A percentile compares a stretch with the other conserved stretches of the same genome.
These are phyloP conservation scores for Pichia cephalocereana DNA, from an alignment of 805 yeast genomes.

Conservation along the genomic window DNA sequence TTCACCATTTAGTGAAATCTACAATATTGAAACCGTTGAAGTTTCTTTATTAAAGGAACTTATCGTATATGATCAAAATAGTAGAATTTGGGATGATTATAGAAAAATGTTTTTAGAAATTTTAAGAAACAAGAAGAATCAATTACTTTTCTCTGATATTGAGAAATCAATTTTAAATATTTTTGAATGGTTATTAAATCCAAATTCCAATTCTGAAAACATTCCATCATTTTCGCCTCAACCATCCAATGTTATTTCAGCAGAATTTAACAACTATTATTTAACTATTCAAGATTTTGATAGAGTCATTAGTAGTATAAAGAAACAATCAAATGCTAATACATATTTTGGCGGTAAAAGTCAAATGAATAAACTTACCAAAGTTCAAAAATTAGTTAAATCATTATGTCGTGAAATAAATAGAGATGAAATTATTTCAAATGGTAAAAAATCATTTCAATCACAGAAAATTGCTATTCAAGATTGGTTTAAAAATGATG, in stretches of 20 bases:
- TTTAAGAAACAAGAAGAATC: not conserved
- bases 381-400: not conserved
- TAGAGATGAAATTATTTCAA: not conserved
- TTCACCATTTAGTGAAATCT: conserved; percentile 1
- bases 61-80: conserved; percentile 26
- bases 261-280: conserved; percentile 17
- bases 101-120: conserved; percentile 10
- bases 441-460: not conserved
- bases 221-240: conserved; percentile 6
- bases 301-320: conserved; percentile 12
- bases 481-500: conserved; percentile 15
- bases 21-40: conserved; percentile 25
- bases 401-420: not conserved
- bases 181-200: conserved; percentile 8
- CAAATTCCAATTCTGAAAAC: not conserved
- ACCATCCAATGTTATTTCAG: conserved; percentile 12
- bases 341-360: conserved; percentile 3
- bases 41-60: conserved; percentile 32
- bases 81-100: conserved; percentile 19
- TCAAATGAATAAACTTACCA: not conserved
- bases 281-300: conserved; percentile 17
- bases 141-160: conserved; percentile 22
- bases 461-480: not conserved
- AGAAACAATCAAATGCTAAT: not conserved
- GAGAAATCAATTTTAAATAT: conserved; percentile 29